phyloP scores from a whole-genome alignment of 495 filamentous ascomycete species.

The Penicillium longicatenatum region DNA sequence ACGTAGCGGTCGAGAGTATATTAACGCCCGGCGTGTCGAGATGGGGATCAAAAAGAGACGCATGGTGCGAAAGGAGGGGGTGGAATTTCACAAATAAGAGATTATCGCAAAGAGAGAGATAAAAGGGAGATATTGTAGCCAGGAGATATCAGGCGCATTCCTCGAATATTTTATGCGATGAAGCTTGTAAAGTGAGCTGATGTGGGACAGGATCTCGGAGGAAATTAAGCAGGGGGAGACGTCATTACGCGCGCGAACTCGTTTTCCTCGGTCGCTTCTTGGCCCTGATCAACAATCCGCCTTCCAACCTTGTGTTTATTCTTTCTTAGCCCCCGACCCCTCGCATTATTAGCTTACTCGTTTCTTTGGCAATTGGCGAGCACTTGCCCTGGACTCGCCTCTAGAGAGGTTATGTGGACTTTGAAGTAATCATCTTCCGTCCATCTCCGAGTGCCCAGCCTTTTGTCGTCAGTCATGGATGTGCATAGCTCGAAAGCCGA shows the following conservation, averaged over 20 bases:
- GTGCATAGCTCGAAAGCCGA: constrained; percentile 19
- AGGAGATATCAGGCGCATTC: background rate
- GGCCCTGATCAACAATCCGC: background rate
- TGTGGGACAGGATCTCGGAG: constrained; percentile 1
- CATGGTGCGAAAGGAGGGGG: constrained; percentile 55
- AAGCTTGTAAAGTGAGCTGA: background rate
- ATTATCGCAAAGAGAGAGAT: background rate
- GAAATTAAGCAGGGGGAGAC: constrained; percentile 24
- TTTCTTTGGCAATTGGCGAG: constrained; percentile 6
- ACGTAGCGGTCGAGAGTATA: constrained; percentile 82
- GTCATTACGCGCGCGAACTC: constrained; percentile 33
- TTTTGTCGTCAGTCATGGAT: constrained; percentile 18
- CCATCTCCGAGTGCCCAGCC: constrained; percentile 10
- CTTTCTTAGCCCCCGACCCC: background rate
- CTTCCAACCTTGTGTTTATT: constrained; percentile 6
- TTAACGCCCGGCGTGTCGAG: constrained; percentile 84
- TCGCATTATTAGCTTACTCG: background rate
- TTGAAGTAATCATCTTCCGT: constrained; percentile 18
- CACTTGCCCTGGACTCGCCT: background rate
- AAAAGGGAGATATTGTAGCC: constrained; percentile 1
- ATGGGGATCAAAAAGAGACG: constrained; percentile 94
- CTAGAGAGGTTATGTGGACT: constrained; percentile 9
- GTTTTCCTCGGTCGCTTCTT: constrained; percentile 8
- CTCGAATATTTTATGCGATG: background rate
- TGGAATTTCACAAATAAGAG: background rate